Evolutionary conservation across 495 filamentous ascomycete species (phyloP), one percentile per base, ranked within the genome.

Genomic region (Daldinia grandis): DNA sequence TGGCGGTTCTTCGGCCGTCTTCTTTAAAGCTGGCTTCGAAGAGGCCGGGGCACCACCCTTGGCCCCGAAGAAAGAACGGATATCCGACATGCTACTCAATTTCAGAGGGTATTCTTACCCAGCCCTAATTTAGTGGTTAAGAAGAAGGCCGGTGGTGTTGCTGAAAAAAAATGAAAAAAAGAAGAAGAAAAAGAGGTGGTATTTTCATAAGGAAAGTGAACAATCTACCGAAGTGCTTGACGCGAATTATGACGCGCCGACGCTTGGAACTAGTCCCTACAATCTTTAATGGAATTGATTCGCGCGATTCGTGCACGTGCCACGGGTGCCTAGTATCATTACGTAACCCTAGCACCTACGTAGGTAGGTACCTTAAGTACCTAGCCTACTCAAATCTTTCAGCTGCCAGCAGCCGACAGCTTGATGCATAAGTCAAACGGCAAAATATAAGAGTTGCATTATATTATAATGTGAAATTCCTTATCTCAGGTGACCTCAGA

Each of bases 61-160:
- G 33, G 87, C 85, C 15, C 87, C 87, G 78, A 97, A 95, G 74
- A 95, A 97, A 70, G 80, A 89, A 57, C 93, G 83, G 66, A 96
- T 96, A 82, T 96, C 93, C 66, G 92, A 87, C 91, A 93, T 94
- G 38, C 40, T 69, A 69, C 49, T 37, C 6, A 25, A 49, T 6
- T 19, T n/a, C 19, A 24, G 42, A 21, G 42, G 9, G 14, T 21
- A 54, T 27, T 37, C n/a, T 14, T 25, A 6, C 1, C 21, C 25
- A 25, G 31, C 33, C 12, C 6, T 12, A 21, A 7, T 17, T 19
- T 5, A 9, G 17, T n/a, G 7, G 60, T 59, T 17, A 63, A 63
- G 19, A 8, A 37, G 27, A 37, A 59, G 4, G 33, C 19, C 2
- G 2, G 30, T 25, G 40, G 8, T 50, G 56, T 24, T 42, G 24